Evolutionary conservation across 2,329 filamentous ascomycete genomes (phyloP), one percentile per base, ranked within the genome.

Genomic region (Penicillium vulpinum): DNA sequence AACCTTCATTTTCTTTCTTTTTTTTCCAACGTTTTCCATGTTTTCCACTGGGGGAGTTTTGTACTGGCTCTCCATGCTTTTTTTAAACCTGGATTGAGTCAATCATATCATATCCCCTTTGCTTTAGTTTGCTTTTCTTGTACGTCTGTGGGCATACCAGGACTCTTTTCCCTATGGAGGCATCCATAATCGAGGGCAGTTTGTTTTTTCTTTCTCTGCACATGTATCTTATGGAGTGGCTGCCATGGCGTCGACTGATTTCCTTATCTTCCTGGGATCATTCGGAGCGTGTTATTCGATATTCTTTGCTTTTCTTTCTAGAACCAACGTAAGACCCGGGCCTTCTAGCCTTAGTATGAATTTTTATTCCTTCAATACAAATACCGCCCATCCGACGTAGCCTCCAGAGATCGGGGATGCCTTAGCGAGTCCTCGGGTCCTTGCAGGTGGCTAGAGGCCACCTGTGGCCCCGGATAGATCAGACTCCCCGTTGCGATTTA

Each of bases 171-270:
- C 41, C 10, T 21, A 51, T 38, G 50, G 43, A 40, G 13, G 33
- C 10, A 22, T 45, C 40, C 26, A 41, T 41, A 24, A 44, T 26
- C n/a, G 11, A 47, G 28, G 21, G 29, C 38, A 39, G n/a, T 60
- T 56, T 47, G 26, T 18, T 50, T 51, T 45, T 57, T 35, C 26
- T 57, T 51, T 60, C 54, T 50, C 47, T 55, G 62, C 64, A 64
- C 59, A 61, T 71, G 68, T 70, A 71, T 60, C 66, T 59, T 70
- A 66, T 63, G 61, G 62, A 59, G 58, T 60, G 61, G 58, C 59
- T 59, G 53, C 31, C 50, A 58, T 44, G 63, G 64, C 62, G 62
- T 66, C 53, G 49, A 61, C 50, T 62, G 60, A 60, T 58, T 63
- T 64, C 59, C 47, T 57, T 33, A 22, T 60, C 44, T 51, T 39